Base-by-base conservation (phyloP, 176 grass and related monocot species). In the Aegilops umbellulata region DNA sequence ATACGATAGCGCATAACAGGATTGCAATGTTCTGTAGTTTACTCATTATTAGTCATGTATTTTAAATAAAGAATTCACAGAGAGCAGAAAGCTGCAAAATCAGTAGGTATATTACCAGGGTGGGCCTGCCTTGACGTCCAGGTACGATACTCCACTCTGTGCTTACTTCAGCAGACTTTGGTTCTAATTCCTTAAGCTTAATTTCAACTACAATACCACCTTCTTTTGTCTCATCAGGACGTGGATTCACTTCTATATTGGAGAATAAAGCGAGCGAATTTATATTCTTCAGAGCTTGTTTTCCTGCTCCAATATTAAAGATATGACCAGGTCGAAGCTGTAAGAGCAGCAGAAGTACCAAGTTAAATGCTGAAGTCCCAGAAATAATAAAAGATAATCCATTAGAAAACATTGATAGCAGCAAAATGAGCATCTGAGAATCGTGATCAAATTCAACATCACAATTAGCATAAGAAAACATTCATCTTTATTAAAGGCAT, bases 191-290 rank as follows among this genome's bases (percentile, higher is more conserved):
- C 74, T 96, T 96, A n/a, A 99, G 90, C 73, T 96, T 96, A 78
- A 99, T 96, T 91, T 96, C 97, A 65, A 99, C 92, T 62, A 99
- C 93, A 55, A 96, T 96, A 62, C 97, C 96, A 63, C 96, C 97
- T 86, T 99, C 97, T 57, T 90, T 99, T 69, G 91, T 99, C 78
- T 96, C 94, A 91, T 99, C 97, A 61, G 86, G 87, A 61, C 91
- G 89, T 70, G 97, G 97, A 79, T 99, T 96, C 70, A 99, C 94
- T 85, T 96, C 94, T 74, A 94, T 94, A 62, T 96, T 96, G 77
- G 97, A 99, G 84, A 99, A 96, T 67, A 99, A 75, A 83, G 92
- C 90, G 60, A 99, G 92, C 10, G 97, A 93, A 86, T 96, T 94
- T 82, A 99, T 94, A 86, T 99, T 99, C 79, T 93, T 94, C 69